A percentile compares a stretch with the other conserved stretches of the same genome.
These are phyloP conservation scores for Wickerhamiella qilinensis DNA, from an alignment of 805 yeast species.

Conservation along the genomic window DNA sequence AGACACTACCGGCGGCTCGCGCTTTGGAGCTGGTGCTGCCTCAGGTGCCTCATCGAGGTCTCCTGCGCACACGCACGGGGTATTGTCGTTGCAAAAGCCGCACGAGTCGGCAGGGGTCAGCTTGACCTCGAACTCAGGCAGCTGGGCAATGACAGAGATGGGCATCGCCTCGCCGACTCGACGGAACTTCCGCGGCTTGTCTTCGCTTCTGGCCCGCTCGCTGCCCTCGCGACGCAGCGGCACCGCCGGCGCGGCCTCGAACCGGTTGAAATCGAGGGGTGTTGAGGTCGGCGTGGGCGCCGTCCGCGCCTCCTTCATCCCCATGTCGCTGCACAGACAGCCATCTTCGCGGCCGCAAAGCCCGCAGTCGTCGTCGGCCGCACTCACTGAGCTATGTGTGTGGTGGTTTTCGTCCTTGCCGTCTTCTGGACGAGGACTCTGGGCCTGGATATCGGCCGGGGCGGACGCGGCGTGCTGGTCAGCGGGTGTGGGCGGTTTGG, in stretches of 20 bases:
- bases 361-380: conserved; percentile 18
- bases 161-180: background rate
- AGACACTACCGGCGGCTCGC: too few species aligned
- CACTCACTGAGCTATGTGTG: too few species aligned
- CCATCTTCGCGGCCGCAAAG: conserved; percentile 20
- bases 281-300: too few species aligned
- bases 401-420: background rate
- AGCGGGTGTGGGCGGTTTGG: background rate
- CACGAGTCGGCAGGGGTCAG: conserved; percentile 40
- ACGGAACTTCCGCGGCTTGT: background rate
- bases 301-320: conserved; percentile 13
- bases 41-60: conserved; percentile 3
- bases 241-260: conserved; percentile 3
- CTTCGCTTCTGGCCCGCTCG: background rate
- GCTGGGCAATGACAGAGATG: background rate
- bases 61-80: conserved; percentile 76
- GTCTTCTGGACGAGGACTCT: background rate
- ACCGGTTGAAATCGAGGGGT: background rate
- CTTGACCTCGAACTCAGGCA: conserved; percentile 5
- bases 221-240: conserved; percentile 7
- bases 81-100: conserved; percentile 80
- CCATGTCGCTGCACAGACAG: conserved; percentile 22
- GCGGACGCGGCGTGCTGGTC: background rate
- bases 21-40: too few species aligned
- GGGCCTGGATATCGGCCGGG: background rate